Percentiles rank a stretch among this genome's conserved stretches.
Conservation (phyloP, 2,329 filamentous ascomycete species). For the Orbilia brochopaga region DNA sequence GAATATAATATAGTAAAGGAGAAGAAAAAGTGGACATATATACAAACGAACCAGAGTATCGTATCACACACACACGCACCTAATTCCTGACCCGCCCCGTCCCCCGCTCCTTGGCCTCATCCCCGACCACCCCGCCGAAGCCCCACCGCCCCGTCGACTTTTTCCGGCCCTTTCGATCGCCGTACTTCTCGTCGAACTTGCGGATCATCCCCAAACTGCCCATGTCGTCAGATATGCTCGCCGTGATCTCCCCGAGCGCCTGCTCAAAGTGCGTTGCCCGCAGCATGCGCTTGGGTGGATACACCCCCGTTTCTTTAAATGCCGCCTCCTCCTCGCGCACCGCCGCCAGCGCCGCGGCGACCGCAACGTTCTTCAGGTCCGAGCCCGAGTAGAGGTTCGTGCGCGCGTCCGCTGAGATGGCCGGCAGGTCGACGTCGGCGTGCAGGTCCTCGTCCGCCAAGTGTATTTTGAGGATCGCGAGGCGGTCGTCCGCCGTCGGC, state of each 20-base stretch:
- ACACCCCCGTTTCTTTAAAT: slow-evolving; percentile 57
- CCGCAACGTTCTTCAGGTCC: slow-evolving; percentile 81
- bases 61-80: not conserved
- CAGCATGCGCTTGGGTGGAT: slow-evolving; percentile 73
- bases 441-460: slow-evolving; percentile 72
- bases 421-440: slow-evolving; percentile 66
- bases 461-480: slow-evolving; percentile 73
- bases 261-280: slow-evolving; percentile 77
- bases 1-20: not conserved
- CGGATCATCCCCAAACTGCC: slow-evolving; percentile 79
- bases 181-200: slow-evolving; percentile 95
- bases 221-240: slow-evolving; percentile 95
- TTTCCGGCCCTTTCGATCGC: slow-evolving; percentile 73
- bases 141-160: slow-evolving; percentile 68
- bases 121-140: slow-evolving; percentile 60
- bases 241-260: slow-evolving; percentile 84
- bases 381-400: slow-evolving; percentile 82
- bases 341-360: slow-evolving; percentile 78
- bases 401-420: slow-evolving; percentile 65
- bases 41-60: slow-evolving; percentile 10
- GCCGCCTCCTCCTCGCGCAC: slow-evolving; percentile 72
- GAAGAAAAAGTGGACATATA: slow-evolving; percentile 35
- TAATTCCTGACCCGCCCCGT: slow-evolving; percentile 53
- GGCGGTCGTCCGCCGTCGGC: slow-evolving; percentile 63
- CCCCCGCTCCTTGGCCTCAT: slow-evolving; percentile 49